Evolutionary conservation across 495 filamentous ascomycete genomes (phyloP), one percentile per base, ranked within the genome.

Genomic region (Aspergillus saccharolyticus): DNA sequence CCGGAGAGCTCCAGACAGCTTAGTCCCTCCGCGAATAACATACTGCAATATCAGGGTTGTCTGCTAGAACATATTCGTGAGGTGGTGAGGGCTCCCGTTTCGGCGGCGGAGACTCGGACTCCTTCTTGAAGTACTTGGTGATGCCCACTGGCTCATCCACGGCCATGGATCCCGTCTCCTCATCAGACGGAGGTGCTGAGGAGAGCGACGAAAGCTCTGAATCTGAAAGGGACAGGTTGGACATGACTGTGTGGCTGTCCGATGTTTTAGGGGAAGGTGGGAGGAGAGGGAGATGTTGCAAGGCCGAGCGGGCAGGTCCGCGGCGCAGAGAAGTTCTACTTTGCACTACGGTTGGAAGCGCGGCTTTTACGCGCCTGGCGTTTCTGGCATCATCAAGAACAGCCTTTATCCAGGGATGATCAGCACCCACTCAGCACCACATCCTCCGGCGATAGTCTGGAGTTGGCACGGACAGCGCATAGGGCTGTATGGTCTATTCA

Each of bases 11-110:
- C 39, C 43, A 14, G 44, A 14, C 25, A 28, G n/a, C 48, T 44
- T 69, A 54, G 21, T 20, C 12, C 54, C 15, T 10, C 47, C 1
- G 59, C 53, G 14, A 56, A 61, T 62, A 44, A 85, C 90, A 78
- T 81, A 96, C 90, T 60, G 92, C 86, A 74, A 97, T 87, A 64
- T 90, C 86, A 51, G 87, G 77, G 72, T 94, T 92, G 71, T 97
- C 92, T 56, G 89, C 89, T 43, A 96, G 68, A 19, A 91, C 86
- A 73, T 88, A 88, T 80, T 91, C 90, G 73, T 96, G 92, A 6
- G 89, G 85, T 65, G 92, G 92, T 63, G 91, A 93, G 25, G 89
- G 85, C 52, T 85, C 83, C 62, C 90, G 80, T 76, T 87, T 87
- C 57, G 85, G 78, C 28, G 89, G 87, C 51, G 88, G 86, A 61